Evolutionary conservation across 2,329 filamentous ascomycete species (phyloP), one percentile per base, ranked within the genome.

Genomic region (Ophidiomyces ophidiicola): DNA sequence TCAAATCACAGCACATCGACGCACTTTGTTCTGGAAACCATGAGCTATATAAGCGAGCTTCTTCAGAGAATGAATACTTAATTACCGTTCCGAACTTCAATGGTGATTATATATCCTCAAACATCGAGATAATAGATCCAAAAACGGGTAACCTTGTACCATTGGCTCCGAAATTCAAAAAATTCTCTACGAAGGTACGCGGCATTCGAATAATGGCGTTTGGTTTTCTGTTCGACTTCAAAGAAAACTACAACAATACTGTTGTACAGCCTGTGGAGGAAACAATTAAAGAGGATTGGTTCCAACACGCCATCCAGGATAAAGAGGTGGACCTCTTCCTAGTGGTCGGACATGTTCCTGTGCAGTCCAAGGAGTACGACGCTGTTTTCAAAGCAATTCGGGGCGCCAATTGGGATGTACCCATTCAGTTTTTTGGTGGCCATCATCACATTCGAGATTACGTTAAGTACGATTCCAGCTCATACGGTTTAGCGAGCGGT

Each of bases 211-310:
- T 98, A 42, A 67, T 93, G 34, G 83, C 88, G 0, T 87, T 98
- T 58, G 90, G 90, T 2, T 96, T 98, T 60, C 65, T 98, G 3
- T 98, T 94, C 60, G 78, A 98, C 62, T 98, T 98, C 52, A 83
- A 74, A 1, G 78, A 79, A 12, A 94, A 94, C 57, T 80, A 81
- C 41, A 90, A 94, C 57, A 96, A 96, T 58, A 93, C 84, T 0
- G 68, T 84, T 3, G 83, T 96, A 0, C 78, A 84, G 49, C 74
- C 72, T 0, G 87, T 94, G 2, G 75, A 81, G 48, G 72, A 92
- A 6, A 81, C 84, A 0, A 71, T 96, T 50, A 76, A 83, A 54
- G 78, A 94, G 56, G 61, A 75, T 5, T 98, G 90, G 90, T 96
- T 96, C 54, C 79, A 84, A 50, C 70, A 82, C 41, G 85, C 84